Percentiles rank a stretch among this genome's conserved stretches.
Conservation (phyloP, 2,329 filamentous ascomycete genomes). For the Bipolaris bicolor region DNA sequence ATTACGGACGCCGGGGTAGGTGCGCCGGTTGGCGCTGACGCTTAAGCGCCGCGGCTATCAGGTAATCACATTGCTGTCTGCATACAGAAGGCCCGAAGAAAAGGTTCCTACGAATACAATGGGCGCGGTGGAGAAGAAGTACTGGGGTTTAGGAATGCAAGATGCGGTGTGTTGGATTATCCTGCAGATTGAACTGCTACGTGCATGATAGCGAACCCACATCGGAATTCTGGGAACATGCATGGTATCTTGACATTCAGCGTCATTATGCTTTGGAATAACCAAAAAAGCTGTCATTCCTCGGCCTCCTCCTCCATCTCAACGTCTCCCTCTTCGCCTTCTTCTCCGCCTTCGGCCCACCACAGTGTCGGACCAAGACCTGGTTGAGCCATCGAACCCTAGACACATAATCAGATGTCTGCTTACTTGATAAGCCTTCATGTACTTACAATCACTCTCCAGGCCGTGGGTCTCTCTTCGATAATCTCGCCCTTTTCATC, state of each 20-base stretch:
- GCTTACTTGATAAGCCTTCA: not conserved
- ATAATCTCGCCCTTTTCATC: constrained; percentile 67
- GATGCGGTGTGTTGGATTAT: no score
- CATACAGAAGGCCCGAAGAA: no score
- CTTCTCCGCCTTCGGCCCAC: constrained; percentile 49
- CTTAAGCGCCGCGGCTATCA: no score
- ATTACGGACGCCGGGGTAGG: constrained; percentile 15
- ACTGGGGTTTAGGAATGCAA: no score
- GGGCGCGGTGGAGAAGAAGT: no score
- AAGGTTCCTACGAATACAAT: no score
- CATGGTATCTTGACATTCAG: not conserved
- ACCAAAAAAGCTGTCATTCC: constrained; percentile 15
- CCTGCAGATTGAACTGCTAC: no score
- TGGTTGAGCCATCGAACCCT: constrained; percentile 56
- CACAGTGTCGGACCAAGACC: constrained; percentile 57
- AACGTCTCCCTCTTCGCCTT: constrained; percentile 37
- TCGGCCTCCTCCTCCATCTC: constrained; percentile 38
- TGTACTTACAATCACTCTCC: constrained; percentile 62
- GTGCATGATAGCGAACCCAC: no score
- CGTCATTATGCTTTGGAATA: not conserved
- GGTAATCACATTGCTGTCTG: no score
- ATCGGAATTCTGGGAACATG: no score
- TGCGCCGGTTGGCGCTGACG: not conserved
- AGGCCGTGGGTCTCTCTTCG: constrained; percentile 71
- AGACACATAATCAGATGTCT: constrained; percentile 10